Evolutionary conservation across 176 grass and related monocot species (phyloP).

Genomic region (Calamus simplicifolius): DNA sequence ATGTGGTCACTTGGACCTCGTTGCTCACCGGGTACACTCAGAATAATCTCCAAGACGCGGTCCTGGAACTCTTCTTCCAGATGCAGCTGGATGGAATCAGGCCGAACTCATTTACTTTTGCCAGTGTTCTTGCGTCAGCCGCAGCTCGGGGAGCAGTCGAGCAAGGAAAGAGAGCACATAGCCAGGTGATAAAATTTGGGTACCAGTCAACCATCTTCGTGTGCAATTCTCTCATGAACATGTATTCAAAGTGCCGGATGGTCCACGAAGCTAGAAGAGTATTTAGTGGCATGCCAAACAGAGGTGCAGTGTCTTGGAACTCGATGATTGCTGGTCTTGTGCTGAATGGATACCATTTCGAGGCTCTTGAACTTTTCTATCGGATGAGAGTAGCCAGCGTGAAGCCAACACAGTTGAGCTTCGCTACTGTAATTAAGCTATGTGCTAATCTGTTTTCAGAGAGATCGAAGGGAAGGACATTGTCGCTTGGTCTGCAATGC

Average conservation of each 20-base stretch:
- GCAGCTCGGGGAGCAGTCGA: conserved; percentile 3
- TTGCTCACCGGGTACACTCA: conserved; percentile 28
- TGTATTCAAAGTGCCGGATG: conserved; percentile 32
- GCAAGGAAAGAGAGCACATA: conserved; percentile 26
- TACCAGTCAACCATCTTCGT: not conserved
- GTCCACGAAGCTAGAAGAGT: conserved; percentile 35
- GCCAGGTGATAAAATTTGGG: conserved; percentile 45
- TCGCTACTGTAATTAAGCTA: no score
- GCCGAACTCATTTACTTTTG: no score
- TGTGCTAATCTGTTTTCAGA: no score
- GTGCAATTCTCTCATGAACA: no score
- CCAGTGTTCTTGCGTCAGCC: no score
- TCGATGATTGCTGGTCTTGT: conserved; percentile 46
- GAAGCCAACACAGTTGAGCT: no score
- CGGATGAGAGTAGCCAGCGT: conserved; percentile 17
- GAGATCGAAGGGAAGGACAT: no score
- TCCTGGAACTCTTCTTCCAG: no score
- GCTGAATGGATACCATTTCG: conserved; percentile 28
- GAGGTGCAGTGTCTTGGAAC: no score
- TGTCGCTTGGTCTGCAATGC: no score
- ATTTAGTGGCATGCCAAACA: conserved; percentile 39
- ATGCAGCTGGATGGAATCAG: no score
- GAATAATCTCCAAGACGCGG: not conserved
- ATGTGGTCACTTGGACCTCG: no score
- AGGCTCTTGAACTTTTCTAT: conserved; percentile 48